Conservation (phyloP, 306 rosid species). For the Gynostemma pentaphyllum region DNA sequence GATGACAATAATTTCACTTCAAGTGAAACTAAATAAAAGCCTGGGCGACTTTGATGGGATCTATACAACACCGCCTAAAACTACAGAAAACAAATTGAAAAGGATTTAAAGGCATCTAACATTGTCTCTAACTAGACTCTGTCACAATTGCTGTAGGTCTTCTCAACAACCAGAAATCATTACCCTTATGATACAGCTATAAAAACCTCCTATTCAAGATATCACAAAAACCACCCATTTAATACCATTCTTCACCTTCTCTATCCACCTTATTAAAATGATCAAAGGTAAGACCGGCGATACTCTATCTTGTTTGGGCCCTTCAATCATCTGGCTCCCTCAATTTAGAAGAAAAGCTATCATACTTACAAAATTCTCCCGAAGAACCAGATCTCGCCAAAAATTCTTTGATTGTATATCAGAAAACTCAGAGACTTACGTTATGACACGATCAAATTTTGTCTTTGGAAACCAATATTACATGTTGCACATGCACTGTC, state of each 20-base stretch:
- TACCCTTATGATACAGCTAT: slow-evolving; percentile 1
- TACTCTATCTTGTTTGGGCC: slow-evolving; percentile 11
- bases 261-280: slow-evolving; percentile 39
- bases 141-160: slow-evolving; percentile 4
- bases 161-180: slow-evolving; percentile 1
- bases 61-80: slow-evolving; percentile 7
- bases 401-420: slow-evolving; percentile 30
- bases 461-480: slow-evolving; percentile 19
- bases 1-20: slow-evolving; percentile 2
- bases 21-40: not conserved
- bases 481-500: slow-evolving; percentile 20
- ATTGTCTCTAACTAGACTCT: slow-evolving; percentile 7
- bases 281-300: slow-evolving; percentile 18
- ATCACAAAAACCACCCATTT: slow-evolving; percentile 5
- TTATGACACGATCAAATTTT: slow-evolving; percentile 6
- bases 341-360: slow-evolving; percentile 18
- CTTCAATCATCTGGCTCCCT: slow-evolving; percentile 25
- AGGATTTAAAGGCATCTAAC: slow-evolving; percentile 4
- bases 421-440: slow-evolving; percentile 27
- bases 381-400: slow-evolving; percentile 25
- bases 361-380: slow-evolving; percentile 27
- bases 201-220: not conserved
- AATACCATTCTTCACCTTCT: slow-evolving; percentile 4
- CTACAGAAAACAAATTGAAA: not conserved
- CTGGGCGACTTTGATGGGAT: not conserved